Evolutionary conservation across 2,329 filamentous ascomycete genomes (phyloP), one percentile per base, ranked within the genome.

Genomic region (Helotiales sp.): DNA sequence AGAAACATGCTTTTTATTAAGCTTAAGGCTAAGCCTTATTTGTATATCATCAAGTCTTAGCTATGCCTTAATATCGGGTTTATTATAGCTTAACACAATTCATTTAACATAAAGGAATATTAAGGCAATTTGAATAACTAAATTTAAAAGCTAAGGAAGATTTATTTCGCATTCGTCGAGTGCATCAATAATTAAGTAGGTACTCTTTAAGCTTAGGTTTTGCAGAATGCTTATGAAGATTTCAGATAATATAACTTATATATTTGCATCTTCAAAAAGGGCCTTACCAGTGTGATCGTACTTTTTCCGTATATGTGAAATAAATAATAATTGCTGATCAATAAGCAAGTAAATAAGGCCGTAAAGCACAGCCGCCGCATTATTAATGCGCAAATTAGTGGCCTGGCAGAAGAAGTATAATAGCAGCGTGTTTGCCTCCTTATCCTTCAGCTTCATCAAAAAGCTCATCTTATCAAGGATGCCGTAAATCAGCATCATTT

Each of bases 381-480:
- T 81, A 65, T 82, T 83, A 22, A 82, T 49, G 0, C 72, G 64
- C 0, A 65, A n/a, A 54, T 83, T 72, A 3, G 78, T 79, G 13
- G 75, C 74, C 69, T 85, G 78, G 70, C 80, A 85, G 73, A 85
- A 81, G 73, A 82, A 82, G 67, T 74, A 81, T 0, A 72, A 71
- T 45, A 28, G 5, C 34, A 17, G 6, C 22, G 20, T 45, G 13
- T 17, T 61, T n/a, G n/a, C n/a, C n/a, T n/a, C n/a, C n/a, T n/a
- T n/a, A n/a, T n/a, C n/a, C n/a, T n/a, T n/a, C n/a, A n/a, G n/a
- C n/a, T n/a, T n/a, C n/a, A n/a, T n/a, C n/a, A n/a, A n/a, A n/a
- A n/a, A n/a, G n/a, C n/a, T 5, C 22, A 68, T 10, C 22, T 57
- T 20, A 34, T 66, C 26, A 15, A 50, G 40, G 22, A 66, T 66